Percentiles rank a stretch among this genome's conserved stretches.
phyloP scores from a whole-genome alignment of 495 filamentous ascomycete species.

The Aspergillus sclerotioniger region DNA sequence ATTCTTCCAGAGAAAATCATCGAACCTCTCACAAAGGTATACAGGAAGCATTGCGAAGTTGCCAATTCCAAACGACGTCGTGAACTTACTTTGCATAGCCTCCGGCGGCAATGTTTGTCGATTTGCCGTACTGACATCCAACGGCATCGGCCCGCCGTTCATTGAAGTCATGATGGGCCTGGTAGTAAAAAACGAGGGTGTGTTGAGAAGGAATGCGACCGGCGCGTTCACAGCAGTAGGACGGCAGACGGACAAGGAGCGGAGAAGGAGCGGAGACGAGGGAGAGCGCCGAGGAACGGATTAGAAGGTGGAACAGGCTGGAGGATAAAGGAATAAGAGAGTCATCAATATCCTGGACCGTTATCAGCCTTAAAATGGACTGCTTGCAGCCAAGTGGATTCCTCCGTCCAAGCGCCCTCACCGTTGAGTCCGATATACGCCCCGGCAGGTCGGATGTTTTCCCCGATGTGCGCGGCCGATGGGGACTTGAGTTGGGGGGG shows the following conservation, averaged over 20 bases:
- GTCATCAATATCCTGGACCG: constrained; percentile 1
- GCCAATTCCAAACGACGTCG: not conserved
- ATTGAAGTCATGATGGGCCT: constrained; percentile 19
- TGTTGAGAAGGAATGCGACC: constrained; percentile 19
- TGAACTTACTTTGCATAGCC: constrained; percentile 14
- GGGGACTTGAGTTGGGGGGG: constrained; percentile 7
- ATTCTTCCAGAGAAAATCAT: not conserved
- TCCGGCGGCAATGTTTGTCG: constrained; percentile 16
- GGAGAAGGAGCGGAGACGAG: not conserved
- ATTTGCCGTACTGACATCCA: constrained; percentile 19
- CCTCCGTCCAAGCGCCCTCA: constrained; percentile 18
- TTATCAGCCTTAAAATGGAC: constrained; percentile 24
- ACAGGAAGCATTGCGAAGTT: not conserved
- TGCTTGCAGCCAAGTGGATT: constrained; percentile 19
- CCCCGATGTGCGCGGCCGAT: constrained; percentile 11
- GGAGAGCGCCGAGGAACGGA: not conserved
- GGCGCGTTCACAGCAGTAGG: constrained; percentile 1
- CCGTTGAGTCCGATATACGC: constrained; percentile 16
- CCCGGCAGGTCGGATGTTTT: constrained; percentile 15
- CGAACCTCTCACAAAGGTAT: no score
- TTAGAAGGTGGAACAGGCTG: not conserved
- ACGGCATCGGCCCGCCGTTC: constrained; percentile 17
- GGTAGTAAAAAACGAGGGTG: not conserved
- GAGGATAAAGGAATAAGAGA: not conserved
- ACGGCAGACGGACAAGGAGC: not conserved